Evolutionary conservation across 108 stramenopile species (phyloP).

Genomic region (Cyclotella atomus): DNA sequence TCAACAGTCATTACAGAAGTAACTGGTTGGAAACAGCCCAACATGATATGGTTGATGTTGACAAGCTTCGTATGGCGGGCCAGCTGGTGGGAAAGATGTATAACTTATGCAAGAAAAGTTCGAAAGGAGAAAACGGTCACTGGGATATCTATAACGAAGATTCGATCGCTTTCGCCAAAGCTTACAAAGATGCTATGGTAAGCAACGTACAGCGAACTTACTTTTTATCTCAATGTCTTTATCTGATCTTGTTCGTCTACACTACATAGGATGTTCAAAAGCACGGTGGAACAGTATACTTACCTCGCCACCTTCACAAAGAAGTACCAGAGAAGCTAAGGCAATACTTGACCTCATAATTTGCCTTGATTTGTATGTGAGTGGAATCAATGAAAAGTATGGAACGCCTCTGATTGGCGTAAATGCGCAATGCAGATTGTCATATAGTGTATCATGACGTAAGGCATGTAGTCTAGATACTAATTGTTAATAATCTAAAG

Average conservation of each 20-base stretch:
- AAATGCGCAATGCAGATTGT: no score
- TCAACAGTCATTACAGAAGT: not conserved
- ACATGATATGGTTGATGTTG: slow-evolving; percentile 33
- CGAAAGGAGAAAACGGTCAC: slow-evolving; percentile 2
- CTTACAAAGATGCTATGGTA: slow-evolving; percentile 44
- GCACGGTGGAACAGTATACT: slow-evolving; percentile 30
- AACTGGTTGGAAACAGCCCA: slow-evolving; percentile 41
- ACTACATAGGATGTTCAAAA: slow-evolving; percentile 34
- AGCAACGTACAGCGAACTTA: not conserved
- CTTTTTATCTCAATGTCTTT: not conserved
- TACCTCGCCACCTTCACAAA: slow-evolving; percentile 37
- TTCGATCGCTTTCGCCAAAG: slow-evolving; percentile 35
- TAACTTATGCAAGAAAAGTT: slow-evolving; percentile 13
- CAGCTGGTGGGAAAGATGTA: slow-evolving; percentile 33
- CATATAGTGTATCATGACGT: no score
- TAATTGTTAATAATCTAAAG: no score
- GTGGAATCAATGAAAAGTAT: no score
- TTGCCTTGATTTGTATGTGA: no score
- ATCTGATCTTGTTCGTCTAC: not conserved
- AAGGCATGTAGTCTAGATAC: no score
- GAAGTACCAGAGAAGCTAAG: no score
- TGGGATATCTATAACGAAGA: slow-evolving; percentile 39
- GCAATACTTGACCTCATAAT: no score
- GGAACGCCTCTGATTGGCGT: no score
- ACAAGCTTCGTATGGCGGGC: not conserved